Conservation (phyloP, 1,284 basidiomycete genomes). For the Ceratobasidium papillatum region DNA sequence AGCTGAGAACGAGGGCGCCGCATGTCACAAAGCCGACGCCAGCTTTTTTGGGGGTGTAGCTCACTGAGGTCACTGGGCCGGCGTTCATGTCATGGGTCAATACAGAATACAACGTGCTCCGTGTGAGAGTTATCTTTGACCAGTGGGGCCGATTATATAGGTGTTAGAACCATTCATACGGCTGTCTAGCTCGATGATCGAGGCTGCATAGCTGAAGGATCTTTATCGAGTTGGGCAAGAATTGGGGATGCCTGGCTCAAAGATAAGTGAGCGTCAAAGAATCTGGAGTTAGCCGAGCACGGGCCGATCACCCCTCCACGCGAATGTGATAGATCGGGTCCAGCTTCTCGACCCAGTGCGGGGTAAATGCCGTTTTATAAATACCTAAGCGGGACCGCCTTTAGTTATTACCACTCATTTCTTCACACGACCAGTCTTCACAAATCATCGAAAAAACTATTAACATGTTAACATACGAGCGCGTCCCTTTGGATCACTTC, state of each 20-base stretch:
- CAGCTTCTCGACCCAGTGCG: constrained; percentile 12
- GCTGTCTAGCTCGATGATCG: background rate
- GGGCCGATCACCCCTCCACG: constrained; percentile 28
- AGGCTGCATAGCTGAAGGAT: background rate
- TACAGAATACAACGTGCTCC: background rate
- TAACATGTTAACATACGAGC: constrained; percentile 42
- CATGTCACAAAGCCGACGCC: background rate
- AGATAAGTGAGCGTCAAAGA: constrained; percentile 2
- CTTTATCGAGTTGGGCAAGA: background rate
- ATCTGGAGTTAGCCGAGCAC: constrained; percentile 7
- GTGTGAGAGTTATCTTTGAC: background rate
- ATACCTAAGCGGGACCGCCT: background rate
- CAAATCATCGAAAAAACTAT: background rate
- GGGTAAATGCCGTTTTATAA: constrained; percentile 34
- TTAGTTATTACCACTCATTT: background rate
- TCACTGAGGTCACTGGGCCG: background rate
- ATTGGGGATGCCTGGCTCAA: background rate
- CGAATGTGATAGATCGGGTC: constrained; percentile 12
- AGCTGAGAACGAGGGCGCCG: background rate
- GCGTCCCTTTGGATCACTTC: constrained; percentile 61
- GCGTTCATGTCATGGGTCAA: background rate
- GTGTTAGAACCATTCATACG: background rate
- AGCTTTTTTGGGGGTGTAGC: background rate
- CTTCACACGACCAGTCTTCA: constrained; percentile 17
- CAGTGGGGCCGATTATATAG: background rate